Evolutionary conservation across 2,329 filamentous ascomycete genomes (phyloP).

Genomic region (Neoscytalidium dimidiatum): DNA sequence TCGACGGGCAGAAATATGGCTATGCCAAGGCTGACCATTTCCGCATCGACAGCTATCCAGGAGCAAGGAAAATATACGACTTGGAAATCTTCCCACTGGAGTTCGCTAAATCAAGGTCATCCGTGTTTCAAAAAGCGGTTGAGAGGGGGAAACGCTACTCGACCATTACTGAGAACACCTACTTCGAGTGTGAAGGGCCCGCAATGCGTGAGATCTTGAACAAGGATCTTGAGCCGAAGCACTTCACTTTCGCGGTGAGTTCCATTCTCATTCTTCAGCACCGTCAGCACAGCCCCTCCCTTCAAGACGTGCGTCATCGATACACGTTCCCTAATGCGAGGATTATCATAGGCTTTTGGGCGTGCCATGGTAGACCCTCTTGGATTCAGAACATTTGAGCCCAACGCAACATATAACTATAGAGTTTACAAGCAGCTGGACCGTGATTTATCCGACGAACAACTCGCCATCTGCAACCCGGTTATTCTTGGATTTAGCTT

Average conservation of each 20-base stretch:
- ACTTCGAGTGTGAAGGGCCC: conserved; percentile 2
- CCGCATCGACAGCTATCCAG: background rate
- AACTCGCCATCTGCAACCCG: conserved; percentile 2
- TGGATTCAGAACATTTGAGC: background rate
- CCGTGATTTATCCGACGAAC: background rate
- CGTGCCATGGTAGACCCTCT: background rate
- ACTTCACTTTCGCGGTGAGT: background rate
- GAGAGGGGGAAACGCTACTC: background rate
- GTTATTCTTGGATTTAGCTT: conserved; percentile 11
- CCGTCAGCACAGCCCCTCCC: no score
- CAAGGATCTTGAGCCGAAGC: background rate
- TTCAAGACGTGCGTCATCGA: no score
- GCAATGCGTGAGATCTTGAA: background rate
- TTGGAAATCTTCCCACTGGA: background rate
- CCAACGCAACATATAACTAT: background rate
- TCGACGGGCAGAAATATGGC: conserved; percentile 1
- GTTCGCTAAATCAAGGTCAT: background rate
- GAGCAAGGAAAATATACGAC: background rate
- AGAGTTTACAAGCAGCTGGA: conserved; percentile 1
- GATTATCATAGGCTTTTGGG: conserved; percentile 6
- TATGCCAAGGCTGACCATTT: background rate
- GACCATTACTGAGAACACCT: background rate
- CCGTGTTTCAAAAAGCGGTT: background rate
- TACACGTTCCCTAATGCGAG: no score
- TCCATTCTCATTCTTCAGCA: background rate